Evolutionary conservation across 2,329 filamentous ascomycete genomes (phyloP), one percentile per base, ranked within the genome.

Genomic region (Microcyclospora tardicrescens): DNA sequence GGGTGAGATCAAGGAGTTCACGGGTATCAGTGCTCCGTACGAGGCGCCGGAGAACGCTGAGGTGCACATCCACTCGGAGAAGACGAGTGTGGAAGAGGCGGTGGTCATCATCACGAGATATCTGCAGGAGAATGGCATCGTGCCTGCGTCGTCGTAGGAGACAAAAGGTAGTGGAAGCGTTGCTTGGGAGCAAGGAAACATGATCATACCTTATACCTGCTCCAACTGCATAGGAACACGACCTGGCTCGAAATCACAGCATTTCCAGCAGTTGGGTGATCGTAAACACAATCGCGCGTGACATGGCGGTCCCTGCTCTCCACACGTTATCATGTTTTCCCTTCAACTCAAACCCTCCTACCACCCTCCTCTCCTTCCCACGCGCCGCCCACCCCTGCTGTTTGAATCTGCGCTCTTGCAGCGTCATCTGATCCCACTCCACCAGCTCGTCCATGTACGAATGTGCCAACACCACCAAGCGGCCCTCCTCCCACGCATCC

Each of bases 1-100:
- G 37, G 91, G 91, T 33, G 78, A 93, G 62, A 96, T 96, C 64
- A 91, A 93, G 65, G 85, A 96, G 52, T 98, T 98, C 61, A 98
- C 91, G 1, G 91, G 91, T 40, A 85, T 96, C 55, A 87, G 81
- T 49, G 86, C 89, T 24, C 91, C 91, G 2, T 98, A 98, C 61
- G 91, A 98, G 73, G 84, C 77, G 44, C 91, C 91, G 5, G 68
- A 79, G 60, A 77, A 77, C 42, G 75, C 91, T 1, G 91, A 98
- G 69, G 82, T 98, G 50, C 79, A 81, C 51, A 84, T 98, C 58
- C 73, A 76, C 65, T 93, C 83, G 34, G 77, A 85, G 56, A 72
- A 89, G 69, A 75, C 78, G 56, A 81, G 77, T 12, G 84, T 96
- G 3, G 83, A 93, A 71, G 84, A 95, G 58, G 86, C 83, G 40